Evolutionary conservation across 2,329 filamentous ascomycete species (phyloP).

Genomic region (Colletotrichum orchidophilum): DNA sequence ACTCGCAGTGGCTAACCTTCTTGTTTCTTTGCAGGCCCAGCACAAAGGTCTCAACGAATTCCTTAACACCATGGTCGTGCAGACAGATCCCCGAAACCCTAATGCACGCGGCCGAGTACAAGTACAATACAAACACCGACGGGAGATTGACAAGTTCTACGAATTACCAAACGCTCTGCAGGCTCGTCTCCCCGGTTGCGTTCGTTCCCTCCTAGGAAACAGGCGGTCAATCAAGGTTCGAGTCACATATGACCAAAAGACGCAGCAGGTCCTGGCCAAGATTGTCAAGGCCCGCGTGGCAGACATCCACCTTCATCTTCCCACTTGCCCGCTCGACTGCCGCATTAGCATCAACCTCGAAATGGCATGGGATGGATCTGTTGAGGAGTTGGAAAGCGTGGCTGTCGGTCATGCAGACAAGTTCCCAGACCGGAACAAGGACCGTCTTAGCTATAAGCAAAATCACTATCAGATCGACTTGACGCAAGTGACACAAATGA

Average conservation of each 20-base stretch:
- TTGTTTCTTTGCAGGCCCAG: slow-evolving; percentile 64
- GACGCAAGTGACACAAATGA: slow-evolving; percentile 79
- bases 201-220: slow-evolving; percentile 68
- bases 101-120: slow-evolving; percentile 62
- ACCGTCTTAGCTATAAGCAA: slow-evolving; percentile 91
- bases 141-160: slow-evolving; percentile 86
- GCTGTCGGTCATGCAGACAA: slow-evolving; percentile 48
- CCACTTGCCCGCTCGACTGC: slow-evolving; percentile 82
- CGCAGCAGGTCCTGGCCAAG: slow-evolving; percentile 74
- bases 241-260: slow-evolving; percentile 80
- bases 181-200: slow-evolving; percentile 69
- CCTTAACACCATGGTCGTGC: slow-evolving; percentile 74
- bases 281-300: slow-evolving; percentile 92
- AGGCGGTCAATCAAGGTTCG: slow-evolving; percentile 71
- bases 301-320: slow-evolving; percentile 88
- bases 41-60: slow-evolving; percentile 87
- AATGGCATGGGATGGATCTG: slow-evolving; percentile 82
- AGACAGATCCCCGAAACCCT: slow-evolving; percentile 65
- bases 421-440: slow-evolving; percentile 78
- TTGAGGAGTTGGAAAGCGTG: slow-evolving; percentile 61
- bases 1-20: background rate
- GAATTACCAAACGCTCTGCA: slow-evolving; percentile 72
- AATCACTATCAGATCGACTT: slow-evolving; percentile 90
- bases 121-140: slow-evolving; percentile 83
- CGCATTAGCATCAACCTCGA: slow-evolving; percentile 95